phyloP scores from a whole-genome alignment of 2,329 filamentous ascomycete species.

The Clarireedia hainanense region DNA sequence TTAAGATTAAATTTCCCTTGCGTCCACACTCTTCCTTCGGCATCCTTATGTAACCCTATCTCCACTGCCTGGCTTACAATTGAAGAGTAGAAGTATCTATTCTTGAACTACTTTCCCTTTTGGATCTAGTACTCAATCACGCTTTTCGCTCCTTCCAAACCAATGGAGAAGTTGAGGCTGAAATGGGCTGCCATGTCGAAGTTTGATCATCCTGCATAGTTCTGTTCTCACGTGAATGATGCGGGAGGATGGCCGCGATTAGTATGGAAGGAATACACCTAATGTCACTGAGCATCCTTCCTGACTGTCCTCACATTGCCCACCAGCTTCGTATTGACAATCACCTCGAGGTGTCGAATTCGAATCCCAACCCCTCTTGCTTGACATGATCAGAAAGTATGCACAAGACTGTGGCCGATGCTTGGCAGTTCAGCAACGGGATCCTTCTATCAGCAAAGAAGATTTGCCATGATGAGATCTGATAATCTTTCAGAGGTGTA shows the following conservation, averaged over 20 bases:
- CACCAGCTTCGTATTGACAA: neutral
- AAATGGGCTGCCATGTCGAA: neutral
- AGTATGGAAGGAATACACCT: neutral
- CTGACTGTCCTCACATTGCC: neutral
- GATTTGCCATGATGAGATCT: neutral
- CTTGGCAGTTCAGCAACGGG: neutral
- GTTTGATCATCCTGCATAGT: conserved; percentile 1
- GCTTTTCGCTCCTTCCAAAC: neutral
- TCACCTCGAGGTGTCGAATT: neutral
- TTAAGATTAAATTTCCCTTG: neutral
- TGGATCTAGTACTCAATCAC: neutral
- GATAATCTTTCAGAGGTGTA: neutral
- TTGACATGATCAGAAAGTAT: neutral
- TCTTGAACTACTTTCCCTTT: neutral
- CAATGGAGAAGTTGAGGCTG: conserved; percentile 1
- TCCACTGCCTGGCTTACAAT: neutral
- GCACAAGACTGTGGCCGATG: neutral
- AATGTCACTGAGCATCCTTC: neutral
- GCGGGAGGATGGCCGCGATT: neutral
- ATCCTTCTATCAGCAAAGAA: conserved; percentile 4
- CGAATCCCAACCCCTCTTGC: neutral
- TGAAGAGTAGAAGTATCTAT: neutral
- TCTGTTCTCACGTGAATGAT: neutral
- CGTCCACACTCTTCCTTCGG: neutral
- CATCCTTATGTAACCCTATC: conserved; percentile 7